Conservation (phyloP, 1,139 yeast species). For the Barnettozyma hawaiiensis region DNA sequence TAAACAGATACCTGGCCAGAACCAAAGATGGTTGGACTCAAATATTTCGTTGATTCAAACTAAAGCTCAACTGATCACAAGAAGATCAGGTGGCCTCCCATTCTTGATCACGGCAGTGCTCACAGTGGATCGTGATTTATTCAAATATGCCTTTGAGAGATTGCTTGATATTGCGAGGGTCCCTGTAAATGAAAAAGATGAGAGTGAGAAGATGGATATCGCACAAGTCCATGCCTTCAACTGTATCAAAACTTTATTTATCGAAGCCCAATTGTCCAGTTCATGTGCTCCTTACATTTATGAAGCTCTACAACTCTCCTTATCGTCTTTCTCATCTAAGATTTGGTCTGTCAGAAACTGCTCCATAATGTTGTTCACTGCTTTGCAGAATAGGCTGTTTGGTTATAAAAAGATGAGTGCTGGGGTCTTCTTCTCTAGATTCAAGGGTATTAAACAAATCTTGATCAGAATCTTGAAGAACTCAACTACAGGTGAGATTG, state of each 20-base stretch:
- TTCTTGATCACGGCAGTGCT: constrained; percentile 68
- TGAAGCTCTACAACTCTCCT: constrained; percentile 52
- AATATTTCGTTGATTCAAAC: constrained; percentile 49
- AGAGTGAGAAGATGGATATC: constrained; percentile 57
- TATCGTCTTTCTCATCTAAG: constrained; percentile 55
- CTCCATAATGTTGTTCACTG: constrained; percentile 87
- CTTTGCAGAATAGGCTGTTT: constrained; percentile 73
- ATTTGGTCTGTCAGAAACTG: constrained; percentile 89
- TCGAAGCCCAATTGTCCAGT: constrained; percentile 58
- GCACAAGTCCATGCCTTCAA: constrained; percentile 95
- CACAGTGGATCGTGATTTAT: constrained; percentile 44
- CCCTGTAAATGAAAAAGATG: constrained; percentile 42
- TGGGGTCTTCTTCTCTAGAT: constrained; percentile 61
- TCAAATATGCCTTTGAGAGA: constrained; percentile 44
- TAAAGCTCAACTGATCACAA: constrained; percentile 64
- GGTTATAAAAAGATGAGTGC: constrained; percentile 59
- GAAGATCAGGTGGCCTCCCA: constrained; percentile 93
- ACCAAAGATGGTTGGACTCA: constrained; percentile 50
- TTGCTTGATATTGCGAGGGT: constrained; percentile 48
- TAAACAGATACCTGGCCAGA: constrained; percentile 32
- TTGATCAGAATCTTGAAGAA: constrained; percentile 40
- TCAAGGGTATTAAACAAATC: constrained; percentile 44
- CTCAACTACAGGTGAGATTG: constrained; percentile 29
- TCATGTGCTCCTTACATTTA: constrained; percentile 50
- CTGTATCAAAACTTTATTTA: constrained; percentile 68